Conservation (phyloP, 2,329 filamentous ascomycete species). For the Fusarium ramigenum region DNA sequence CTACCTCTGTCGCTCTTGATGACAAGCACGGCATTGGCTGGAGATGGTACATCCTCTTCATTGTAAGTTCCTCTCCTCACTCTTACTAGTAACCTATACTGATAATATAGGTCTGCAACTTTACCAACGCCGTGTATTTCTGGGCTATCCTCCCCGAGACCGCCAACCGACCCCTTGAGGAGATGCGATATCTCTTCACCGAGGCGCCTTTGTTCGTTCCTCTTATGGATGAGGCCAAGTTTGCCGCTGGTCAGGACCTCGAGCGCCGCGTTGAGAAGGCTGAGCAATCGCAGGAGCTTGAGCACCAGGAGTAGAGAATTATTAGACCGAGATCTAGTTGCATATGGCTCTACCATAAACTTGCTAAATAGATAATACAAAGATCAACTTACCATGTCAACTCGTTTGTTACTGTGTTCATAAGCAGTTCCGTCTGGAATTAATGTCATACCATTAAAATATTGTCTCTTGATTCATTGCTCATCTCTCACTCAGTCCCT, state of each 20-base stretch:
- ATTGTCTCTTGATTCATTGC: neutral
- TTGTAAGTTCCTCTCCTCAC: conserved; percentile 3
- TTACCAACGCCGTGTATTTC: conserved; percentile 61
- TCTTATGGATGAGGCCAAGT: conserved; percentile 57
- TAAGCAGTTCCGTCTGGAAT: no score
- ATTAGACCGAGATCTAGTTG: accelerated
- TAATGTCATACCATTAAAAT: neutral
- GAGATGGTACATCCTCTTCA: conserved; percentile 59
- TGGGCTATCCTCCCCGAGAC: conserved; percentile 75
- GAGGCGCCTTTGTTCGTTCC: conserved; percentile 71
- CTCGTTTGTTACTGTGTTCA: neutral
- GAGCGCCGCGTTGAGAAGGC: conserved; percentile 20
- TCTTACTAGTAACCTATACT: accelerated
- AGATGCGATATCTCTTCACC: conserved; percentile 74
- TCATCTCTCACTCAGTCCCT: neutral
- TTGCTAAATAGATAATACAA: neutral
- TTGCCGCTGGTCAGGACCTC: conserved; percentile 16
- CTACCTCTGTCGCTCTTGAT: conserved; percentile 64
- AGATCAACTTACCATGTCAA: neutral
- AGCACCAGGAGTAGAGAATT: conserved; percentile 1
- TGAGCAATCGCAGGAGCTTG: conserved; percentile 24
- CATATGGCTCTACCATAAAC: neutral
- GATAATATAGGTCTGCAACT: conserved; percentile 64
- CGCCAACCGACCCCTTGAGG: conserved; percentile 69
- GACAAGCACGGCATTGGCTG: conserved; percentile 54